Evolutionary conservation across 441 rosid genomes (phyloP).

Genomic region (Euphorbia celastroides): DNA sequence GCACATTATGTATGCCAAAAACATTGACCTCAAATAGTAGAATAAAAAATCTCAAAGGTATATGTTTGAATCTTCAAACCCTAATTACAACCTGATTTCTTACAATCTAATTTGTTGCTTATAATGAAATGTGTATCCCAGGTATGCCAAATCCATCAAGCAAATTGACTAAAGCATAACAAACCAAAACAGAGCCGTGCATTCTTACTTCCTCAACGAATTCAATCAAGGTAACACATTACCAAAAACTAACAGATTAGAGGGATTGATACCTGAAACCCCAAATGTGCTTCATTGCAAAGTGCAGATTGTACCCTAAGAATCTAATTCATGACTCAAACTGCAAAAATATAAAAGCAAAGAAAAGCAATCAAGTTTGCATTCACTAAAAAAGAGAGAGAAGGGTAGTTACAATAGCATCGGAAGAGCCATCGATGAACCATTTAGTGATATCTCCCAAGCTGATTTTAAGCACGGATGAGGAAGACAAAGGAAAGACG

Average conservation of each 20-base stretch:
- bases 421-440: constrained; percentile 71
- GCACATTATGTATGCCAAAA: no score
- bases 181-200: no score
- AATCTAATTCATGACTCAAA: not conserved
- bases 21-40: no score
- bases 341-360: not conserved
- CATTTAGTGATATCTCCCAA: constrained; percentile 84
- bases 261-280: not conserved
- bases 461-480: constrained; percentile 46
- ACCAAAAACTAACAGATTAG: not conserved
- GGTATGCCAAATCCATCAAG: no score
- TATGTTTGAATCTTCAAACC: no score
- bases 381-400: constrained; percentile 8
- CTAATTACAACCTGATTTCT: no score
- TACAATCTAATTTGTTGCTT: no score
- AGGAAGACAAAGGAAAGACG: constrained; percentile 48
- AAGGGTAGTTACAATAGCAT: constrained; percentile 58
- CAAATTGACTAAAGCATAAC: no score
- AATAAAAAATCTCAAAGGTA: no score
- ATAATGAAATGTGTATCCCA: no score
- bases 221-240: not conserved
- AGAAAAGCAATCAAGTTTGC: not conserved
- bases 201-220: no score
- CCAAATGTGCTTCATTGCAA: not conserved
- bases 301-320: not conserved